Conservation (phyloP, 2,329 filamentous ascomycete species). For the Colletotrichum gigasporum region DNA sequence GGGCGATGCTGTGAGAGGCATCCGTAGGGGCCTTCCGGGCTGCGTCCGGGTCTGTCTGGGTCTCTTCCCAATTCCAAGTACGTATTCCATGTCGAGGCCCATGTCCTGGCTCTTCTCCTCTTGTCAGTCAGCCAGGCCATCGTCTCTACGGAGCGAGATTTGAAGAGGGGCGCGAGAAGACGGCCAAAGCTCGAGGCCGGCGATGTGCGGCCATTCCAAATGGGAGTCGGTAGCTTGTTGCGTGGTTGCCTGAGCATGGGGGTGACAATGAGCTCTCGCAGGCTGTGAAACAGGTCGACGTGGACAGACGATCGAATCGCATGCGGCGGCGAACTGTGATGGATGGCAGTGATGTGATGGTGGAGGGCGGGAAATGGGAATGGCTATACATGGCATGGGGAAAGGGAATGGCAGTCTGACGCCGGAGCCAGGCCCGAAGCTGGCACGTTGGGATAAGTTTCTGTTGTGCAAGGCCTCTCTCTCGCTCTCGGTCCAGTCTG, state of each 20-base stretch:
- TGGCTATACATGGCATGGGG: too few relatives aligned
- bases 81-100: conserved; percentile 7
- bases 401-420: background rate
- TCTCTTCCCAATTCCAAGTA: background rate
- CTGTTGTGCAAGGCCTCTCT: background rate
- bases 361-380: background rate
- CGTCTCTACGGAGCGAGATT: conserved; percentile 9
- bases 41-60: too few relatives aligned
- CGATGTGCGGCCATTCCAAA: conserved; percentile 2
- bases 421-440: conserved; percentile 16
- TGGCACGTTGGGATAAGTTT: conserved; percentile 27
- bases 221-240: background rate
- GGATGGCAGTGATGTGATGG: too few relatives aligned
- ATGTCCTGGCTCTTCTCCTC: background rate
- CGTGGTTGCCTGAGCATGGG: background rate
- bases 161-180: conserved; percentile 3
- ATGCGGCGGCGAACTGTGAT: conserved; percentile 2
- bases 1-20: background rate
- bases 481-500: conserved; percentile 7
- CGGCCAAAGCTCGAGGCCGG: background rate
- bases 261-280: background rate
- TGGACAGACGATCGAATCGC: conserved; percentile 11
- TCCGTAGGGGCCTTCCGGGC: background rate
- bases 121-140: background rate
- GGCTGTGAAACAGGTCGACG: conserved; percentile 9